A percentile compares a stretch with the other conserved stretches of the same genome.
These are phyloP conservation scores for Cutaneotrichosporon sp. DNA, from an alignment of 1,284 basidiomycete species.

Conservation along the genomic window DNA sequence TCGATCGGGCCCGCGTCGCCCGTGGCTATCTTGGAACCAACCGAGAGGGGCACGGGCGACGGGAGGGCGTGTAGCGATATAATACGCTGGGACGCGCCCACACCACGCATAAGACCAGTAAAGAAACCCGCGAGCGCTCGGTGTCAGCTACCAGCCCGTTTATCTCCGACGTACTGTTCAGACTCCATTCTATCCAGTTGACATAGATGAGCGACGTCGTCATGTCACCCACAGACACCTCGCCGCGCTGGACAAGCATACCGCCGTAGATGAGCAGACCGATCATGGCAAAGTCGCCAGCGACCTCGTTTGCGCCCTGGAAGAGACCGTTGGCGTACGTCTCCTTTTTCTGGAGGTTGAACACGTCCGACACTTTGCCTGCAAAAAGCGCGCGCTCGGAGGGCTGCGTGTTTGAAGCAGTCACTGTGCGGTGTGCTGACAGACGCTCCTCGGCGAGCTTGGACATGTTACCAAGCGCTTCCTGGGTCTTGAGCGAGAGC, in stretches of 20 bases:
- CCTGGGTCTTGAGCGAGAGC: constrained; percentile 43
- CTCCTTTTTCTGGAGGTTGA: constrained; percentile 43
- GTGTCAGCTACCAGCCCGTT: background rate
- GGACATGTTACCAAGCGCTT: constrained; percentile 44
- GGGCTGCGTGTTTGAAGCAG: constrained; percentile 43
- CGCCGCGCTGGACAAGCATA: constrained; percentile 38
- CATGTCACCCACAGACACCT: constrained; percentile 46
- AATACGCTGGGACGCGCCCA: constrained; percentile 45
- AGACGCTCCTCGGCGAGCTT: constrained; percentile 45
- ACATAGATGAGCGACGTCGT: constrained; percentile 46
- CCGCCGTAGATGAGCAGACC: constrained; percentile 45
- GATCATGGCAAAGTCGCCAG: constrained; percentile 46
- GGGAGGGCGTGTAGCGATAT: constrained; percentile 37
- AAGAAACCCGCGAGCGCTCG: constrained; percentile 45
- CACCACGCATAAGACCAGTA: constrained; percentile 47
- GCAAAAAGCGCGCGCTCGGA: constrained; percentile 36
- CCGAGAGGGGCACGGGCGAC: constrained; percentile 40
- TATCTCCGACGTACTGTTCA: constrained; percentile 38
- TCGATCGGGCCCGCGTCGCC: constrained; percentile 62
- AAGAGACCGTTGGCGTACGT: constrained; percentile 46
- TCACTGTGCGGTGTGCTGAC: constrained; percentile 45
- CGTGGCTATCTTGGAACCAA: constrained; percentile 31
- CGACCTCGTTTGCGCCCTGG: constrained; percentile 43
- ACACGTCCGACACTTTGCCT: constrained; percentile 38
- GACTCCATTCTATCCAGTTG: constrained; percentile 47